Evolutionary conservation across 129 eudicot genomes (phyloP).

Genomic region (Ambrosia trifida): DNA sequence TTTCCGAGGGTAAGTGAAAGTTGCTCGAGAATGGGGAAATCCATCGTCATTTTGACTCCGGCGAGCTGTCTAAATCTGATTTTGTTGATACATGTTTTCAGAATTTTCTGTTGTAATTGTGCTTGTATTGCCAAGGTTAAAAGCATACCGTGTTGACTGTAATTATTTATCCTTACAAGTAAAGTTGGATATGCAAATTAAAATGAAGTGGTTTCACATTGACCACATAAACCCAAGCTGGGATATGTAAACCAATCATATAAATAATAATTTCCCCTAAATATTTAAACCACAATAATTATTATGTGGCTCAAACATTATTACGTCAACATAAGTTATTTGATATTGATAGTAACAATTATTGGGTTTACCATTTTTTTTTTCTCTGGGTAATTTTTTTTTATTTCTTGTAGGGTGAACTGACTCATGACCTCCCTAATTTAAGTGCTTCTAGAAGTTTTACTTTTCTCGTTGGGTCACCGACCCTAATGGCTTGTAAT

Average conservation of each 20-base stretch:
- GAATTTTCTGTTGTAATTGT: too few relatives aligned
- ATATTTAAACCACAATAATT: slow-evolving; percentile 28
- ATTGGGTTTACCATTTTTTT: not conserved
- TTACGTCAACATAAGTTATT: not conserved
- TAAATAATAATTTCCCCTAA: not conserved
- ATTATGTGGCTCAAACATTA: slow-evolving; percentile 20
- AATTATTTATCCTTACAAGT: too few relatives aligned
- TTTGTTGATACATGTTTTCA: not conserved
- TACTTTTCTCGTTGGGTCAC: too few relatives aligned
- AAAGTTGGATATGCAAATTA: too few relatives aligned
- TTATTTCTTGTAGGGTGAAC: too few relatives aligned
- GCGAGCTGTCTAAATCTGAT: not conserved
- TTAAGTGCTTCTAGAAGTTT: too few relatives aligned
- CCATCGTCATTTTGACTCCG: not conserved
- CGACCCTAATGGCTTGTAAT: too few relatives aligned
- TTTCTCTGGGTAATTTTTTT: not conserved
- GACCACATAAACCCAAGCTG: slow-evolving; percentile 10
- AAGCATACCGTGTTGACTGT: too few relatives aligned
- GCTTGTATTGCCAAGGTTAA: too few relatives aligned
- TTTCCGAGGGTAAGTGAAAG: slow-evolving; percentile 57
- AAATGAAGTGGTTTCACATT: not conserved
- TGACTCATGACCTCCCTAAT: too few relatives aligned
- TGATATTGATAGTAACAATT: not conserved
- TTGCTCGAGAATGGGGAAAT: not conserved
- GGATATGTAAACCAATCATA: slow-evolving; percentile 4